Base-by-base conservation (phyloP, 1,139 yeast genomes). In the Petasospora rhodanensis region DNA sequence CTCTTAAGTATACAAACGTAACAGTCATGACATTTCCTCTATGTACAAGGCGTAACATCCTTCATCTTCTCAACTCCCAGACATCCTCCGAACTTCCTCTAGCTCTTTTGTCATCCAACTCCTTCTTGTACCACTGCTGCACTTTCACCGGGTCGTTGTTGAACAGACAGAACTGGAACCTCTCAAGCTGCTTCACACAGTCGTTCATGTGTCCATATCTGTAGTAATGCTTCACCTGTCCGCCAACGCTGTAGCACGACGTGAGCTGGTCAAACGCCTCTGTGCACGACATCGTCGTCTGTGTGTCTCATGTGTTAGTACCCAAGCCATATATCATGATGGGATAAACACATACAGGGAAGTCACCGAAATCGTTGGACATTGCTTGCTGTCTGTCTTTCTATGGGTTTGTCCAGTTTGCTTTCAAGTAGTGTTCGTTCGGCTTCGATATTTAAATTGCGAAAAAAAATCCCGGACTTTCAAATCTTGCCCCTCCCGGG, bases 231-330 rank as follows among this genome's bases (percentile, higher is more conserved):
- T 91, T 73, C 19, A 83, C 62, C 55, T 87, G 96, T 1, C 96
- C 96, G 2, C 96, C 96, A 3, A 87, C 54, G 1, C 96, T 83
- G 62, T 84, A 86, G 56, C 97, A 89, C 31, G 76, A 79, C 31
- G 87, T 70, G 22, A 89, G 64, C 51, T 85, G 95, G 56, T 89
- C 95, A 57, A 89, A 79, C 1, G 94, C 94, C 25, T 89, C 84
- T 32, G 81, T 64, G 51, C 87, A 79, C 35, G 73, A 70, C 83
- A 79, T 76, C 22, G 70, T 68, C 23, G 67, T 62, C 62, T 58
- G 27, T 14, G 13, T 22, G 23, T 17, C 6, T 9, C 12, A 21
- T 7, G 8, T 12, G 34, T 34, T 35, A 32, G 38, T 29, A 18
- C 12, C n/a, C n/a, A n/a, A n/a, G n/a, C n/a, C n/a, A n/a, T 8